Evolutionary conservation across 257 asterid species (phyloP).

Genomic region (Salvia rosmarinus): DNA sequence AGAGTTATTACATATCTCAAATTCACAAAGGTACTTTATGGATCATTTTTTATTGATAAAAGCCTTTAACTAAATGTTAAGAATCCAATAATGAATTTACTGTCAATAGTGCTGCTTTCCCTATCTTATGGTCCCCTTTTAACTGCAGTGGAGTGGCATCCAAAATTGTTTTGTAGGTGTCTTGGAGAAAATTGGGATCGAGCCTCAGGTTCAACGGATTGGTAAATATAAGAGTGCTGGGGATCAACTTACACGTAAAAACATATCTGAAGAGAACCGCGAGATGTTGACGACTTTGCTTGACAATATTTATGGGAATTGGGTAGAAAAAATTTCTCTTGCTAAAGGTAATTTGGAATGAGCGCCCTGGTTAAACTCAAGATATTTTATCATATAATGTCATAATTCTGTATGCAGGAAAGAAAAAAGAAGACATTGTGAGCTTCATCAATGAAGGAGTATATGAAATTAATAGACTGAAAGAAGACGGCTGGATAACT

Average conservation of each 20-base stretch:
- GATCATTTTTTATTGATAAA: background rate
- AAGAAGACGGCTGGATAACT: conserved; percentile 95
- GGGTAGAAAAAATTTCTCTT: conserved; percentile 73
- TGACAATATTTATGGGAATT: conserved; percentile 75
- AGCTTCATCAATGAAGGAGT: conserved; percentile 91
- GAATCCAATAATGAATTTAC: background rate
- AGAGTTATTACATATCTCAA: conserved; percentile 13
- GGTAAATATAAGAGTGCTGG: conserved; percentile 98
- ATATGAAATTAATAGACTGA: conserved; percentile 74
- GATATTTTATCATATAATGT: conserved; percentile 21
- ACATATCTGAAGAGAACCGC: conserved; percentile 82
- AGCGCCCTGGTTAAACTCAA: conserved; percentile 23
- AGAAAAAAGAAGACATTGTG: conserved; percentile 77
- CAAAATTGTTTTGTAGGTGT: conserved; percentile 62
- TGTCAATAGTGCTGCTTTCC: conserved; percentile 15
- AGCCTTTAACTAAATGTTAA: background rate
- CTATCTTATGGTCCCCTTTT: conserved; percentile 30
- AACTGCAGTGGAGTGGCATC: conserved; percentile 36
- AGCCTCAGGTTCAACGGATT: conserved; percentile 87
- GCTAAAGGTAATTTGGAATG: conserved; percentile 60
- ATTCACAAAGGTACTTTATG: conserved; percentile 18
- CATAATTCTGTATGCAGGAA: conserved; percentile 55
- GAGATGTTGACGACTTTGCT: conserved; percentile 88
- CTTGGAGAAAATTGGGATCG: conserved; percentile 83
- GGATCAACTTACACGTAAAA: conserved; percentile 80